Evolutionary conservation across 441 rosid species (phyloP).

Genomic region (Euphorbia corollata): DNA sequence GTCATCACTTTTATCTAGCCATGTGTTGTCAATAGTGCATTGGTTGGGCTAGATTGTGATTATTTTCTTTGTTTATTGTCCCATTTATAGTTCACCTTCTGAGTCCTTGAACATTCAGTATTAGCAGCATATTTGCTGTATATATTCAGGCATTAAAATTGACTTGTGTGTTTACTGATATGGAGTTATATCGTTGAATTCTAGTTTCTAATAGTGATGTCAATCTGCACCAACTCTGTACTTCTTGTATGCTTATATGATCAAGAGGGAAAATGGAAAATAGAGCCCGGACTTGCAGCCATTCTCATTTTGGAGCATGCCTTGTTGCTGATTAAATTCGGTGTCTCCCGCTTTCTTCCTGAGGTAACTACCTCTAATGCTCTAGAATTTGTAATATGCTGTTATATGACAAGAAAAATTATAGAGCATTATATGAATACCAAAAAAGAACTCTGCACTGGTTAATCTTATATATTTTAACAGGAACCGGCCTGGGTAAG

Average conservation of each 20-base stretch:
- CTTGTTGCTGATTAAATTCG: conserved; percentile 70
- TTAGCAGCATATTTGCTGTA: background rate
- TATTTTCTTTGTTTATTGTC: too few species aligned
- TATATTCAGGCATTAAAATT: background rate
- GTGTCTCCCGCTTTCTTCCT: conserved; percentile 71
- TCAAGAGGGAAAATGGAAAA: conserved; percentile 77
- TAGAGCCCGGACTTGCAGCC: conserved; percentile 90
- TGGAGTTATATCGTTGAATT: background rate
- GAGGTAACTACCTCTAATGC: conserved; percentile 35
- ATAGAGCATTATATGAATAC: background rate
- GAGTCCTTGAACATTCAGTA: background rate
- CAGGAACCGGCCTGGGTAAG: conserved; percentile 94
- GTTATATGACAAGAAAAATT: background rate
- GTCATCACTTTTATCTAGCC: conserved; percentile 1
- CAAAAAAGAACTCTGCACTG: background rate
- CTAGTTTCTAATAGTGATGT: conserved; percentile 78
- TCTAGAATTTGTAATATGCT: background rate
- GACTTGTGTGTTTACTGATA: conserved; percentile 9
- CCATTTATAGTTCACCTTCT: background rate
- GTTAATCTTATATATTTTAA: background rate
- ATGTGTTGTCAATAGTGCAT: background rate
- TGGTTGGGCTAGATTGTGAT: too few species aligned
- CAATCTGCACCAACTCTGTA: conserved; percentile 87
- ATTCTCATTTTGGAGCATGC: conserved; percentile 73
- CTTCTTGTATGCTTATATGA: conserved; percentile 83